Evolutionary conservation across 768 basidiomycete species (phyloP).

Genomic region (Agaricus subrufescens): DNA sequence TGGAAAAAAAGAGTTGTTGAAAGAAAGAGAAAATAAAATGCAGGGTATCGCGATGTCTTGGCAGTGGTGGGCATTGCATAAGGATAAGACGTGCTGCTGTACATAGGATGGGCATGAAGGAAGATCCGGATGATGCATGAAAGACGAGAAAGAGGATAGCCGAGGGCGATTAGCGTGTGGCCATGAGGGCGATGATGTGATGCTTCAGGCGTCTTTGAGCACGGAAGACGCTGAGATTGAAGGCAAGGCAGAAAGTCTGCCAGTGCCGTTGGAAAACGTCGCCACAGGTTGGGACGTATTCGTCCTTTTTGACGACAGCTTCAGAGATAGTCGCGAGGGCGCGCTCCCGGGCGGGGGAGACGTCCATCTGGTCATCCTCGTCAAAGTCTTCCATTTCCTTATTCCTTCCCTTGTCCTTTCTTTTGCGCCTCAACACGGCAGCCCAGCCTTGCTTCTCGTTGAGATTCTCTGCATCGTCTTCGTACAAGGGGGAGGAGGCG

Average conservation of each 20-base stretch:
- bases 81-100: conserved; percentile 7
- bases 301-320: background rate
- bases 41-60: conserved; percentile 11
- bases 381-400: conserved; percentile 1
- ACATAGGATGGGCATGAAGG: background rate
- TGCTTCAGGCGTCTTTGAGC: conserved; percentile 10
- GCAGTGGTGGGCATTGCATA: conserved; percentile 9
- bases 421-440: conserved; percentile 4
- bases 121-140: conserved; percentile 3
- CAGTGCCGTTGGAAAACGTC: conserved; percentile 11
- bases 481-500: background rate
- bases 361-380: background rate
- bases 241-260: conserved; percentile 9
- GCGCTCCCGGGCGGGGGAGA: background rate
- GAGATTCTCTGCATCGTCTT: background rate
- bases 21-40: conserved; percentile 1
- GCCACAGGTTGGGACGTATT: conserved; percentile 7
- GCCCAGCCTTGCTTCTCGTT: conserved; percentile 10
- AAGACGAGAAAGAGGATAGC: background rate
- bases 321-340: background rate
- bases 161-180: background rate
- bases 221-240: conserved; percentile 10
- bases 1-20: background rate
- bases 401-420: conserved; percentile 9
- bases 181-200: conserved; percentile 8